Percentiles rank a stretch among this genome's conserved stretches.
Evolutionary conservation across 2,329 filamentous ascomycete species (phyloP).

Genomic region (Phialemoniopsis sp.): DNA sequence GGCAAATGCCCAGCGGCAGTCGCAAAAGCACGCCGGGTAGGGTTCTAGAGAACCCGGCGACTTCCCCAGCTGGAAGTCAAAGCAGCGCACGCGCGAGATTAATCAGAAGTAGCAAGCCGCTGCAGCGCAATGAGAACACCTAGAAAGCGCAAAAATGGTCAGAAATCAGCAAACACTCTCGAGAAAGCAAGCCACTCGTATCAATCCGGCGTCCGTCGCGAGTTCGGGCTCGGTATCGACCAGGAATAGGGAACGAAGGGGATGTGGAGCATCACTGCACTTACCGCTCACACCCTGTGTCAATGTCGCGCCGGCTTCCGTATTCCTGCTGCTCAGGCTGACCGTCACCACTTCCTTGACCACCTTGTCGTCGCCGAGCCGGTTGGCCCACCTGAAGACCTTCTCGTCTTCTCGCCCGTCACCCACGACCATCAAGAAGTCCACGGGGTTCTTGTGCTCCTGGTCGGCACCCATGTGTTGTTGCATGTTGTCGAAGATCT

Average conservation of each 20-base stretch:
- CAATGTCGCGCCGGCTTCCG: constrained; percentile 78
- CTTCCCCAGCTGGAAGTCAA: no score
- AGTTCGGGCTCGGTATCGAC: no score
- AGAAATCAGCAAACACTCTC: not conserved
- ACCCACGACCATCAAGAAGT: constrained; percentile 86
- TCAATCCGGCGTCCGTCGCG: not conserved
- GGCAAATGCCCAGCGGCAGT: no score
- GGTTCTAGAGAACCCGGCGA: no score
- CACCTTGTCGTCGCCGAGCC: constrained; percentile 53
- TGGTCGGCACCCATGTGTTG: constrained; percentile 25
- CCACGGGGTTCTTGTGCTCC: constrained; percentile 44
- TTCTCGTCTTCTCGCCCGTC: constrained; percentile 92
- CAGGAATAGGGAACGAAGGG: not conserved
- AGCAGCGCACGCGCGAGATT: no score
- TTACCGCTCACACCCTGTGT: constrained; percentile 89
- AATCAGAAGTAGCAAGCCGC: constrained; percentile 5
- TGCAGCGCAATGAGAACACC: constrained; percentile 14
- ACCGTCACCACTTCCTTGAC: constrained; percentile 77
- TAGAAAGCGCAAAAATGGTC: constrained; percentile 1
- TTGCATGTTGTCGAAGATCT: constrained; percentile 62
- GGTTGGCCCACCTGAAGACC: constrained; percentile 92
- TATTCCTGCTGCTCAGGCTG: constrained; percentile 81
- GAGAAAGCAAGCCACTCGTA: not conserved
- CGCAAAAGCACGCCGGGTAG: no score
- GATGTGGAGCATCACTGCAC: constrained; percentile 21